phyloP scores from a whole-genome alignment of 345 rosid species.

The Clausena lansium region DNA sequence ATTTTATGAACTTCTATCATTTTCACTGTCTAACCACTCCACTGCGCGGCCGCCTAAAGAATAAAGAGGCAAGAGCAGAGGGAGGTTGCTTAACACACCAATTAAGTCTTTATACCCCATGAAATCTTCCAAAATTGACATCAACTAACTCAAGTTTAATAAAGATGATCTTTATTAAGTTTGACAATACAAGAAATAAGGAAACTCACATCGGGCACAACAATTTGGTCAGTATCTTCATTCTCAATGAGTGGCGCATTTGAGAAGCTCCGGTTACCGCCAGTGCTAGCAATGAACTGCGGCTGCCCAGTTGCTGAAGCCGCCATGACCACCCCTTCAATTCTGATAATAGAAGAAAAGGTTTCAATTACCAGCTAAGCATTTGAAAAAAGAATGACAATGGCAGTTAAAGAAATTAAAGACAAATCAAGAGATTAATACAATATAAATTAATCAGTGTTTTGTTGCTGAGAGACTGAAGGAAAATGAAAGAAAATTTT shows the following conservation, averaged over 20 bases:
- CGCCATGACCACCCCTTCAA: conserved; percentile 28
- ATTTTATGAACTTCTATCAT: not conserved
- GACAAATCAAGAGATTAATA: not conserved
- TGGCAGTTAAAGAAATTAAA: not conserved
- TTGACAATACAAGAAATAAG: not conserved
- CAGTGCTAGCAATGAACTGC: conserved; percentile 75
- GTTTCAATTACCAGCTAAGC: not conserved
- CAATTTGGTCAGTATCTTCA: conserved; percentile 56
- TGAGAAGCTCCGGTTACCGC: conserved; percentile 65
- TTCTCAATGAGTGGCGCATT: conserved; percentile 62
- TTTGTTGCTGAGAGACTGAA: not conserved
- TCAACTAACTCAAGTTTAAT: not conserved
- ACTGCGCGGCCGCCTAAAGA: not conserved
- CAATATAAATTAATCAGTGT: not conserved
- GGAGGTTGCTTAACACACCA: not conserved
- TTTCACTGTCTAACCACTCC: not conserved
- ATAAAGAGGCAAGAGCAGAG: not conserved
- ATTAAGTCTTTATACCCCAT: not conserved
- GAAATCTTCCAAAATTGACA: not conserved
- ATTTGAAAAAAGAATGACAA: not conserved
- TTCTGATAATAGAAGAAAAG: not conserved
- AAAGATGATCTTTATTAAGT: not conserved
- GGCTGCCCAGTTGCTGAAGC: conserved; percentile 46
- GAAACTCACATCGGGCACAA: conserved; percentile 70
- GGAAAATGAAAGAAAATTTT: not conserved